Percentiles rank a stretch among this genome's conserved stretches.
phyloP scores from a whole-genome alignment of 2,329 filamentous ascomycete genomes.

The Trichothecium sympodiale region DNA sequence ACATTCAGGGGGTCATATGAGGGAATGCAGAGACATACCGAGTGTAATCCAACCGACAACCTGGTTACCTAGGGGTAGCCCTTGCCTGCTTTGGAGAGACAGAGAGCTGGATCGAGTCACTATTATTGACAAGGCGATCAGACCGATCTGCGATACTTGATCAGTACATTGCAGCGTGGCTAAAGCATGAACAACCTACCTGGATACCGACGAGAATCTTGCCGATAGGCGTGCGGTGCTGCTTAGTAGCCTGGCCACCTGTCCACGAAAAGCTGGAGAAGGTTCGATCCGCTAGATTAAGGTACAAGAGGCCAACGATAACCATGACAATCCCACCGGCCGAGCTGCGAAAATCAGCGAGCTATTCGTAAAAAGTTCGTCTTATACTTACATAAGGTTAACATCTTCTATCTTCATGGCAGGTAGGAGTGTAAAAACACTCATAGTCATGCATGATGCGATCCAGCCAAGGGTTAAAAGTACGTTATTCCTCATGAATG shows the following conservation, averaged over 20 bases:
- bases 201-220: constrained; percentile 56
- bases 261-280: constrained; percentile 30
- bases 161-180: constrained; percentile 8
- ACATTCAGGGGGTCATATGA: too few species aligned
- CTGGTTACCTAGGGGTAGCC: constrained; percentile 80
- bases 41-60: constrained; percentile 74
- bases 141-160: constrained; percentile 44
- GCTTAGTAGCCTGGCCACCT: constrained; percentile 9
- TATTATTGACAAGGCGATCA: constrained; percentile 69
- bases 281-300: constrained; percentile 62
- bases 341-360: constrained; percentile 35
- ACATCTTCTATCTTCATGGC: constrained; percentile 77
- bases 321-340: constrained; percentile 72
- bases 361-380: background rate
- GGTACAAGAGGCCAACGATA: constrained; percentile 62
- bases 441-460: constrained; percentile 71
- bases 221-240: constrained; percentile 32
- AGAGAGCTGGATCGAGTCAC: constrained; percentile 80
- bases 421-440: constrained; percentile 77
- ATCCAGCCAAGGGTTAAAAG: constrained; percentile 61
- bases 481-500: constrained; percentile 58
- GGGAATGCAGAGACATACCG: constrained; percentile 32
- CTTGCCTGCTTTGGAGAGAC: constrained; percentile 74
- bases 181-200: constrained; percentile 23
- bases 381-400: constrained; percentile 52